phyloP scores from a whole-genome alignment of 495 filamentous ascomycete species.

The Aspergillus olivimuriae region DNA sequence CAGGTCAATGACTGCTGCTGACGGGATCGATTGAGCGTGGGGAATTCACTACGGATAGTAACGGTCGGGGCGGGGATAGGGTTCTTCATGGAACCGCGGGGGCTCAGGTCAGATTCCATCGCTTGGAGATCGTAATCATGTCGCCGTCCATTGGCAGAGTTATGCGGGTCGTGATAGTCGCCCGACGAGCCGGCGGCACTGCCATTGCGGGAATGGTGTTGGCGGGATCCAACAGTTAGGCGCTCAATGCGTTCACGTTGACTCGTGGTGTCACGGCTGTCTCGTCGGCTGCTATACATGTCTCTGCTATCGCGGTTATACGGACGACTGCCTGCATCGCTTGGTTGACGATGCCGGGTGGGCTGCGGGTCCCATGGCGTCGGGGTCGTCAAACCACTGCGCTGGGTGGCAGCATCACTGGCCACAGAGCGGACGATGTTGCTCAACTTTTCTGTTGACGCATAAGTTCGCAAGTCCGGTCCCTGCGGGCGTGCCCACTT shows the following conservation, averaged over 20 bases:
- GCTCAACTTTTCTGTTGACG: constrained; percentile 76
- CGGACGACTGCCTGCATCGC: constrained; percentile 35
- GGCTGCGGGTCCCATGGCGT: constrained; percentile 54
- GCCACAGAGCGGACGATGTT: constrained; percentile 86
- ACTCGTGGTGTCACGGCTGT: constrained; percentile 50
- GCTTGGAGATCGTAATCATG: constrained; percentile 96
- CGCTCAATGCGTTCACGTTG: constrained; percentile 55
- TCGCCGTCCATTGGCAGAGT: constrained; percentile 47
- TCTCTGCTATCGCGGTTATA: constrained; percentile 32
- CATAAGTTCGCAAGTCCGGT: constrained; percentile 3
- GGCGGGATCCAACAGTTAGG: constrained; percentile 46
- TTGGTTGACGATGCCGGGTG: constrained; percentile 41
- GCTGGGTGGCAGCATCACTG: constrained; percentile 47
- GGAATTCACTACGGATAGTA: constrained; percentile 92
- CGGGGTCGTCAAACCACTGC: constrained; percentile 49
- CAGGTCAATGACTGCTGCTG: constrained; percentile 95
- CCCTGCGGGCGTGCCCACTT: constrained; percentile 26
- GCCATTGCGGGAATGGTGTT: constrained; percentile 60
- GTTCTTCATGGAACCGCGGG: constrained; percentile 68
- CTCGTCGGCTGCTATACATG: constrained; percentile 41
- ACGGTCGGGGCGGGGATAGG: constrained; percentile 89
- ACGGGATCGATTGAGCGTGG: constrained; percentile 83
- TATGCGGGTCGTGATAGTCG: constrained; percentile 65
- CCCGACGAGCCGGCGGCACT: constrained; percentile 69
- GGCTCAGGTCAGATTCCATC: constrained; percentile 82